These are phyloP conservation scores for Globisporangium uncinulatum DNA, from an alignment of 352 stramenopile genomes.

Conservation along the genomic window DNA sequence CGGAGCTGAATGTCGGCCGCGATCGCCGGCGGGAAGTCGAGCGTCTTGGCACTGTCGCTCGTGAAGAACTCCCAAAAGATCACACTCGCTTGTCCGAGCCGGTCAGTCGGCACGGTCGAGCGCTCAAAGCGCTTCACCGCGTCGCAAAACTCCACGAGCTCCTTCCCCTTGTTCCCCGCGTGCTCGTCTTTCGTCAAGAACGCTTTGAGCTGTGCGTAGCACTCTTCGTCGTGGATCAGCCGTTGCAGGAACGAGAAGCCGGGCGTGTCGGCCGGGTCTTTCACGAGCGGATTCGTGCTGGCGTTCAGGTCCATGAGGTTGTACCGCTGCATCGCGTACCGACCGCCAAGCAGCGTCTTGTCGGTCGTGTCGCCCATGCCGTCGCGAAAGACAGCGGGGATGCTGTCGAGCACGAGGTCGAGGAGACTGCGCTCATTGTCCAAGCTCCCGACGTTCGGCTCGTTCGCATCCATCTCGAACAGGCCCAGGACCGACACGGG, in stretches of 20 bases:
- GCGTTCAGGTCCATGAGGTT: slow-evolving; percentile 52
- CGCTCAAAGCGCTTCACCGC: slow-evolving; percentile 82
- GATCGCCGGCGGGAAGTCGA: slow-evolving; percentile 60
- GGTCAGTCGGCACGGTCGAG: slow-evolving; percentile 55
- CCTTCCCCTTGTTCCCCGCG: slow-evolving; percentile 34
- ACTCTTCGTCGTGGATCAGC: slow-evolving; percentile 86
- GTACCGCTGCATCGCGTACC: slow-evolving; percentile 74
- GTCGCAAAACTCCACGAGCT: slow-evolving; percentile 78
- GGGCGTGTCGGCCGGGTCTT: slow-evolving; percentile 52
- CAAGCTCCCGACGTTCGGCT: slow-evolving; percentile 70
- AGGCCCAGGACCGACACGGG: slow-evolving; percentile 57
- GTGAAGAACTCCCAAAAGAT: slow-evolving; percentile 86
- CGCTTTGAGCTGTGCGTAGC: slow-evolving; percentile 72
- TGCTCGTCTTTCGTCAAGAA: slow-evolving; percentile 66
- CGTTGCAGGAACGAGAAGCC: slow-evolving; percentile 86
- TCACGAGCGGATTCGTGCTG: slow-evolving; percentile 43
- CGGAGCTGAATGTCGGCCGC: slow-evolving; percentile 47
- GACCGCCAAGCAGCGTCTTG: slow-evolving; percentile 78
- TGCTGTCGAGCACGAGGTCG: slow-evolving; percentile 78
- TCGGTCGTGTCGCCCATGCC: slow-evolving; percentile 81
- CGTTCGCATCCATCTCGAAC: slow-evolving; percentile 71
- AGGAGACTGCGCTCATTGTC: slow-evolving; percentile 74
- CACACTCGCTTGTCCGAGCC: slow-evolving; percentile 62
- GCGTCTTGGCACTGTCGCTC: slow-evolving; percentile 41
- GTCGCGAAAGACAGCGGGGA: slow-evolving; percentile 84